Evolutionary conservation across 2,329 filamentous ascomycete species (phyloP), one percentile per base, ranked within the genome.

Genomic region (Aurifilum marmelostoma): DNA sequence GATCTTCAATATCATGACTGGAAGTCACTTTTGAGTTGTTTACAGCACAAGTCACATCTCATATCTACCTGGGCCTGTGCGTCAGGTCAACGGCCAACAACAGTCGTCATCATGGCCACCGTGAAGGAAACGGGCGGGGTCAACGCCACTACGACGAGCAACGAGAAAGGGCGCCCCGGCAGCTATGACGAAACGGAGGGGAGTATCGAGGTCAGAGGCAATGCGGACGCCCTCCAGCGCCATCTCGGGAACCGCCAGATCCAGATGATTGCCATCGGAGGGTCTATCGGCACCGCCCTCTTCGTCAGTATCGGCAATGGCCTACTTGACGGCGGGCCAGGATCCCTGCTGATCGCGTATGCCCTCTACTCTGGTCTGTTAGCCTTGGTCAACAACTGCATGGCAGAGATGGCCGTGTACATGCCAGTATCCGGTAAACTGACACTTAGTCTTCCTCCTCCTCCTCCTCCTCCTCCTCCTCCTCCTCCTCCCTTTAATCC

Each of bases 381-480:
- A 71, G 88, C 80, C 27, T 79, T 89, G 63, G 86, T 91, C 74
- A 91, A 90, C 82, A 91, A 89, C 75, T 84, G 83, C 70, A 82
- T 90, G 70, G 88, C 89, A 7, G 89, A 91, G 75, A 91, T 91
- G 88, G 84, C 82, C 29, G 82, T 83, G 52, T 86, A 85, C 72
- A 88, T 89, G 83, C 89, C 89, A 32, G 83, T 91, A 58, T 84
- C 83, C 58, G 88, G 69, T 71, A 62, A 59, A 54, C n/a, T n/a
- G n/a, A n/a, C n/a, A n/a, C n/a, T n/a, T n/a, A n/a, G n/a, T 14
- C 39, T 1, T 62, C 21, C 27, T n/a, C n/a, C 37, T n/a, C 24
- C 4, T 16, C 41, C 37, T 11, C 27, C 32, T 14, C 39, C 2
- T 62, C 21, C 27, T n/a, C n/a, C 37, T n/a, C 24, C 4, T 16